phyloP scores from a whole-genome alignment of 73 alveolate genomes.

The Paramecium primaurelia region DNA sequence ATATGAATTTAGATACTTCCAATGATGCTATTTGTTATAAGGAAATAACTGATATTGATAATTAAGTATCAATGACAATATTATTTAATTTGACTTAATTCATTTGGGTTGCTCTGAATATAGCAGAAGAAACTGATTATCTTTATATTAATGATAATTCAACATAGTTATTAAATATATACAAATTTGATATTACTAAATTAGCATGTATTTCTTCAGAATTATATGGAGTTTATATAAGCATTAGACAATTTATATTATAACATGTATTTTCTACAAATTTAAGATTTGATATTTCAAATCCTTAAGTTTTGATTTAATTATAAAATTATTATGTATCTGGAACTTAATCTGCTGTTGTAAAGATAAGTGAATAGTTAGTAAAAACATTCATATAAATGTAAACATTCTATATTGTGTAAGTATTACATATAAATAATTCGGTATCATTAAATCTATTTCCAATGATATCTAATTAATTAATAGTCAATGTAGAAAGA shows the following conservation, averaged over 20 bases:
- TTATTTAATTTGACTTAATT: neutral
- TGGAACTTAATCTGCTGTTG: neutral
- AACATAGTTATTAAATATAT: neutral
- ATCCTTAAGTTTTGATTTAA: neutral
- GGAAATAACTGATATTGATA: neutral
- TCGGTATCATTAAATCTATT: neutral
- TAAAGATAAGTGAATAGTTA: neutral
- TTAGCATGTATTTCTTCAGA: neutral
- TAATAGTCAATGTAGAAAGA: neutral
- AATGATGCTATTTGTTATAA: neutral
- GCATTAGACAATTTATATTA: neutral
- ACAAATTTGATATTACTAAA: neutral
- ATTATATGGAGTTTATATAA: neutral
- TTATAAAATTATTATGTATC: neutral
- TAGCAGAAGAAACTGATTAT: neutral
- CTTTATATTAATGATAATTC: neutral
- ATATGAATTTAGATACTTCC: neutral
- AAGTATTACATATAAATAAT: neutral
- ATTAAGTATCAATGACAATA: neutral
- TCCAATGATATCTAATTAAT: neutral
- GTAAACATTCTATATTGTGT: neutral
- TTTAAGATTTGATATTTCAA: neutral
- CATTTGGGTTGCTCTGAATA: neutral
- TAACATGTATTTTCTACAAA: neutral
- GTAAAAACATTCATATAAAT: neutral